Evolutionary conservation across 2,329 filamentous ascomycete genomes (phyloP), one percentile per base, ranked within the genome.

Genomic region (Aspergillus sojae): DNA sequence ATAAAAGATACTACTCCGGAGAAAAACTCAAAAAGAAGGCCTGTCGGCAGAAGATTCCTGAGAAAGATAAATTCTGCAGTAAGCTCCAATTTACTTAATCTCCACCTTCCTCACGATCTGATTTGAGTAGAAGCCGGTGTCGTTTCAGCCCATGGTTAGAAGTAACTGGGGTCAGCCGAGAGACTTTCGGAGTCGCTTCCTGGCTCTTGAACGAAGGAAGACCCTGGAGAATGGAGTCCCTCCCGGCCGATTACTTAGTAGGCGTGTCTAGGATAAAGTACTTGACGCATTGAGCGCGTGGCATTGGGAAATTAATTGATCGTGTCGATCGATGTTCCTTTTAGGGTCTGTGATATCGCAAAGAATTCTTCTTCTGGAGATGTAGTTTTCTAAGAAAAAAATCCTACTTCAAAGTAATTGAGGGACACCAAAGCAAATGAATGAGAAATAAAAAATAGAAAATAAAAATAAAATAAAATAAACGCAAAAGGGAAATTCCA

Each of bases 21-120:
- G 48, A 52, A 23, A 53, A 62, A 48, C 60, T 46, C 48, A 62
- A 58, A 41, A 43, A 57, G 50, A 55, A 62, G 41, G 52, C 39
- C 48, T 60, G 60, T 65, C 65, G 65, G 65, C 67, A 73, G 71
- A 69, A 71, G 68, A 70, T 71, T 74, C 71, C 69, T 71, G 67
- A 72, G 62, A 34, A 60, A 63, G 48, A 65, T 59, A 52, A 48
- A 58, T 62, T 67, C 64, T 67, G 64, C 66, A 67, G 65, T 65
- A 63, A 63, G 63, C 63, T 65, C 61, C 48, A 21, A 58, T 55
- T 58, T 65, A 50, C 58, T 52, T 60, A 41, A 65, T 61, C 59
- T 52, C 60, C 58, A 43, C 59, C 60, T 46, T 58, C 52, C 56
- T 64, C 28, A 23, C 58, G 65, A 68, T 68, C 65, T 65, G 64